phyloP scores from a whole-genome alignment of 257 asterid genomes.

The Agastache rugosa region DNA sequence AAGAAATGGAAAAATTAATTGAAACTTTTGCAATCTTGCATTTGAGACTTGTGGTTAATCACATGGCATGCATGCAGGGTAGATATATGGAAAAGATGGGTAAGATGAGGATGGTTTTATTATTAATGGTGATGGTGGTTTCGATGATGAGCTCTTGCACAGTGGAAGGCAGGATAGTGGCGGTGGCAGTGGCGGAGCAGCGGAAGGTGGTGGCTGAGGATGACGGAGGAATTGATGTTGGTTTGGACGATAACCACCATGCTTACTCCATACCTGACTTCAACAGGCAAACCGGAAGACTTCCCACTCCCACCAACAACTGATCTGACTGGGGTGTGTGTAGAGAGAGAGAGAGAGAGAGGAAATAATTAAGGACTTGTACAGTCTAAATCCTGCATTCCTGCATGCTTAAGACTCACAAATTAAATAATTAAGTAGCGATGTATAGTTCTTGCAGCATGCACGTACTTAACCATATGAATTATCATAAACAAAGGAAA shows the following conservation, averaged over 20 bases:
- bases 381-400: no score
- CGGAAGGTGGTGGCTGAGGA: not conserved
- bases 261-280: constrained; percentile 43
- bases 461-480: no score
- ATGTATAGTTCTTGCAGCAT: no score
- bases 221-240: constrained; percentile 16
- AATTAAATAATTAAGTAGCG: no score
- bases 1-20: no score
- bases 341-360: not conserved
- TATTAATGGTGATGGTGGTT: constrained; percentile 26
- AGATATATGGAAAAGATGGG: constrained; percentile 28
- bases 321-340: no score
- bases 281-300: constrained; percentile 37
- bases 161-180: constrained; percentile 26
- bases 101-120: constrained; percentile 19
- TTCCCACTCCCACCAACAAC: constrained; percentile 32
- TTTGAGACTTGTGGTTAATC: not conserved
- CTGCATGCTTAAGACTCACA: no score
- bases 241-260: constrained; percentile 46
- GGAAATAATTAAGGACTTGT: no score
- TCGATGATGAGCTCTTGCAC: constrained; percentile 31
- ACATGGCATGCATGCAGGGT: not conserved
- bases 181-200: not conserved
- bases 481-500: no score
- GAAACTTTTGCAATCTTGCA: no score